Conservation (phyloP, 352 stramenopile genomes). For the Blastocystis sp. region DNA sequence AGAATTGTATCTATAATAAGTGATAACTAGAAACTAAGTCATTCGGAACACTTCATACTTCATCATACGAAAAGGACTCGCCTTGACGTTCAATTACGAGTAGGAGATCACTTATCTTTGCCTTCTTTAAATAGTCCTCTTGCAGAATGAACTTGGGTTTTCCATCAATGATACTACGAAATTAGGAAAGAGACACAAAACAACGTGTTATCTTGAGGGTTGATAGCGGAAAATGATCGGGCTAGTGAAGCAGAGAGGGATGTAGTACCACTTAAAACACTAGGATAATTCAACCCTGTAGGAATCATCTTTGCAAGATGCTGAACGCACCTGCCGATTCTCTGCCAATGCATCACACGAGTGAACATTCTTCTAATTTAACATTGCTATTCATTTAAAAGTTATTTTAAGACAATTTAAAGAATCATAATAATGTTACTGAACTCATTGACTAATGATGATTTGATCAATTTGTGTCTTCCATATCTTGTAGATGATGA, state of each 20-base stretch:
- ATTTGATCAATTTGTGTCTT: not conserved
- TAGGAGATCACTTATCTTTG: not conserved
- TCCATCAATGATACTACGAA: too few relatives aligned
- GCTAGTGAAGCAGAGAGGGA: too few relatives aligned
- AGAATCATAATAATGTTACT: not conserved
- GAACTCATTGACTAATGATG: not conserved
- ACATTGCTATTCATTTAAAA: not conserved
- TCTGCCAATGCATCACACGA: not conserved
- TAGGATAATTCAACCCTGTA: too few relatives aligned
- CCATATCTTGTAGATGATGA: not conserved
- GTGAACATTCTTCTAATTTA: not conserved
- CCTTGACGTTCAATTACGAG: not conserved
- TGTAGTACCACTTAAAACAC: too few relatives aligned
- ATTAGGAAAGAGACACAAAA: too few relatives aligned
- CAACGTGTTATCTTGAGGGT: too few relatives aligned
- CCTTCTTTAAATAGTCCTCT: not conserved
- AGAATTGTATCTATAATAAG: not conserved
- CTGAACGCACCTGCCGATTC: too few relatives aligned
- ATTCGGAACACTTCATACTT: not conserved
- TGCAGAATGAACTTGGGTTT: not conserved
- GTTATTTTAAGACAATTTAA: too few relatives aligned
- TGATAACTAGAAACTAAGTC: not conserved
- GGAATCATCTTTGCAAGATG: too few relatives aligned
- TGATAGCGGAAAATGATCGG: too few relatives aligned
- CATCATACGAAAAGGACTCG: slow-evolving; percentile 26